Evolutionary conservation across 371 early-diverging fungal species (phyloP).

Genomic region (Circinella minor): DNA sequence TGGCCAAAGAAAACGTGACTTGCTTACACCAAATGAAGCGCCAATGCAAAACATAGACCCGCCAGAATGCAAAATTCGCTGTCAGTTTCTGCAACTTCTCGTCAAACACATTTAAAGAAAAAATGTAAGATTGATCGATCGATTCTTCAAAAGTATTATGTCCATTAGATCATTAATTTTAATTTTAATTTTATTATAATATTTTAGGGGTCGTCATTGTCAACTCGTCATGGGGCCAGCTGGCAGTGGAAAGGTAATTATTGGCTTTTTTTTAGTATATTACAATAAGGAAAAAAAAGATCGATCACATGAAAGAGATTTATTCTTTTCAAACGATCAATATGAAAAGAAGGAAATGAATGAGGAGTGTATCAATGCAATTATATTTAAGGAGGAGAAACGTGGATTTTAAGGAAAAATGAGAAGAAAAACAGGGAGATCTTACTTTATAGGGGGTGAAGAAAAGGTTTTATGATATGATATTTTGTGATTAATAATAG

Average conservation of each 20-base stretch:
- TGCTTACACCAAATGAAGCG: too few species aligned
- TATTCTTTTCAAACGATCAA: conserved; percentile 6
- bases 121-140: too few species aligned
- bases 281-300: background rate
- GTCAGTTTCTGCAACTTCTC: too few species aligned
- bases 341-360: background rate
- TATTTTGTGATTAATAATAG: background rate
- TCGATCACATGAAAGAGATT: background rate
- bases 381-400: background rate
- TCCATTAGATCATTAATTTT: too few species aligned
- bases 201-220: conserved; percentile 80
- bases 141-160: too few species aligned
- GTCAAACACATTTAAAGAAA: too few species aligned
- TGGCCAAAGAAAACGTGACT: too few species aligned
- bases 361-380: background rate
- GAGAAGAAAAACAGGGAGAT: background rate
- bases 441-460: background rate
- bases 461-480: background rate
- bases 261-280: background rate
- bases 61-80: too few species aligned
- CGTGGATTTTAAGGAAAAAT: conserved; percentile 1
- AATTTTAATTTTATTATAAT: too few species aligned
- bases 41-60: too few species aligned
- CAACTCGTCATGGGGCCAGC: conserved; percentile 99
- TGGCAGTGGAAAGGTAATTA: conserved; percentile 88